phyloP scores from a whole-genome alignment of 441 rosid genomes.

The Eugenia klotzschiana region DNA sequence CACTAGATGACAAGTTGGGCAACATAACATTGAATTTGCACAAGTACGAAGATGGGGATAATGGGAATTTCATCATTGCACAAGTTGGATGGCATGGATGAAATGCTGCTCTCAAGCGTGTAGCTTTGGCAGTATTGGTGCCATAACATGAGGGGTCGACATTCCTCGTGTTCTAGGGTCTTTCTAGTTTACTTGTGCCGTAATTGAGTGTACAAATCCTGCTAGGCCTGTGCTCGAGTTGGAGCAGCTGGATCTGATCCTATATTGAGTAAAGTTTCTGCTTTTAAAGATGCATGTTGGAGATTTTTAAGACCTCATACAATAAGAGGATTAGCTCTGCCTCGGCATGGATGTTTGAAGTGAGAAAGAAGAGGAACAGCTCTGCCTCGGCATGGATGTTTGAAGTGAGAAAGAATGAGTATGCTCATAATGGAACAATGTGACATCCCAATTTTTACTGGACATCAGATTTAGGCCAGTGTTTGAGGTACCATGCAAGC shows the following conservation, averaged over 20 bases:
- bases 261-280: conserved; percentile 30
- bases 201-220: conserved; percentile 23
- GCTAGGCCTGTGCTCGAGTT: conserved; percentile 60
- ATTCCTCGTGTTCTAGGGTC: neutral
- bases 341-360: conserved; percentile 30
- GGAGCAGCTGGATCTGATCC: conserved; percentile 82
- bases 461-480: neutral
- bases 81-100: neutral
- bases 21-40: accelerated
- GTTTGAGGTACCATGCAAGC: neutral
- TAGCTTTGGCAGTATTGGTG: neutral
- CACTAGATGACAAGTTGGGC: neutral
- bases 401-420: neutral
- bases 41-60: neutral
- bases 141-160: neutral
- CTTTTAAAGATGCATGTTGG: conserved; percentile 82
- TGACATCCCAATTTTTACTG: neutral
- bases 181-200: neutral
- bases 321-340: conserved; percentile 81
- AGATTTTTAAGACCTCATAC: conserved; percentile 96
- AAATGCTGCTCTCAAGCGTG: neutral
- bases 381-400: neutral
- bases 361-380: neutral
- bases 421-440: neutral
- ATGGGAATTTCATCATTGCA: no score